Evolutionary conservation across 148 eudicot genomes (phyloP), one percentile per base, ranked within the genome.

Genomic region (Linanthus parryae): DNA sequence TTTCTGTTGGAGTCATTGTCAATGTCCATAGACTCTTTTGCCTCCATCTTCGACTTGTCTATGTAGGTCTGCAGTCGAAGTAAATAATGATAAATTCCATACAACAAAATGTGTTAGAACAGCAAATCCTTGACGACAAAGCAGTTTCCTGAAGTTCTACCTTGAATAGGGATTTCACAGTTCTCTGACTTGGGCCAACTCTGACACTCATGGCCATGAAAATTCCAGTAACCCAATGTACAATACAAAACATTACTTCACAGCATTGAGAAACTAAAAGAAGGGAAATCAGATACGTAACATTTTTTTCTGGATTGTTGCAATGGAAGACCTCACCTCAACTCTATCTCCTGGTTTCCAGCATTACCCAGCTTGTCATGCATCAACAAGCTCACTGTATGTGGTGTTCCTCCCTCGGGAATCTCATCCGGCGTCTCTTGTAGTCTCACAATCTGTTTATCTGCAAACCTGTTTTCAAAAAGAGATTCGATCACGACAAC

Each of bases 391-490:
- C 95, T 92, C 39, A 92, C 98, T 9, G 98, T 92, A 76, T 92
- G 98, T 44, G 98, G 98, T 15, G 98, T 87, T 40, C 96, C 98
- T 56, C 96, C 98, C 23, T 92, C 98, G 24, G 98, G 98, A 56
- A 92, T 92, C 56, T 92, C 96, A 79, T 92, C 96, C 24, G 98
- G 98, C 44, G 96, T 92, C 72, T 92, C 98, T 70, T 92, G 98
- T 31, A 92, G 76, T 65, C 89, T 73, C 56, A 92, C 96, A 52
- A 92, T 76, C 70, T 92, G 96, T 73, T 92, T 92, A 63, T 92
- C 98, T 67, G 94, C 88, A 79, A 92, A 92, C 70, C 98, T 92
- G 69, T 34, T 62, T 21, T 52, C 25, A 33, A n/a, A n/a, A n/a
- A n/a, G n/a, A n/a, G n/a, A n/a, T n/a, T n/a, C n/a, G n/a, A n/a